phyloP scores from a whole-genome alignment of 352 stramenopile genomes.

The Globisporangium okanoganense region DNA sequence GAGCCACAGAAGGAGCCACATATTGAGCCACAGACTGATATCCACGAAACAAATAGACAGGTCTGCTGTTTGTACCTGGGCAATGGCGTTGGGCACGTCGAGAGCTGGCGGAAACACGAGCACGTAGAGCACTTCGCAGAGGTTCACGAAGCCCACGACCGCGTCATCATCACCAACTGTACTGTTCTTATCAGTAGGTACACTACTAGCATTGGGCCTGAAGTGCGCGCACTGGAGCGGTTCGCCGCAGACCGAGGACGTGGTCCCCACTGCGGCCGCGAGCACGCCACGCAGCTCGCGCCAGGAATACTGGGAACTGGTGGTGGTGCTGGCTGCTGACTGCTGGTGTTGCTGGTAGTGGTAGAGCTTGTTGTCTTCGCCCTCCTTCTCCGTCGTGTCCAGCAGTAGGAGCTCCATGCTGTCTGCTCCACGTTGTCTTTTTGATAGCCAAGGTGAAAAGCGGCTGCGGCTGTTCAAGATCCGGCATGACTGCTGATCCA shows the following conservation, averaged over 20 bases:
- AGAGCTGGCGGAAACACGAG: conserved; percentile 30
- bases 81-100: conserved; percentile 14
- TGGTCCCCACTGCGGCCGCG: conserved; percentile 49
- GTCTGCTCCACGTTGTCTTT: neutral
- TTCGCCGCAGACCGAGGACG: conserved; percentile 44
- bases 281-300: conserved; percentile 51
- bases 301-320: conserved; percentile 18
- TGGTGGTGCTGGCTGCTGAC: neutral
- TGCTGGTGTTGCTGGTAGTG: conserved; percentile 19
- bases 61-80: conserved; percentile 19
- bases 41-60: too few species aligned
- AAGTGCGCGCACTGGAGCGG: conserved; percentile 36
- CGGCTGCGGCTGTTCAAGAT: conserved; percentile 15
- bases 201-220: neutral
- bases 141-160: conserved; percentile 40
- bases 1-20: conserved; percentile 9
- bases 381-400: conserved; percentile 62
- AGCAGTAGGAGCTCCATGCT: conserved; percentile 56
- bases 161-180: neutral
- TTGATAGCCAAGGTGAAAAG: too few species aligned
- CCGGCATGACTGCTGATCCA: neutral
- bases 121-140: conserved; percentile 55
- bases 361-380: conserved; percentile 64
- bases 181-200: too few species aligned
- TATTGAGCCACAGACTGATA: neutral